phyloP scores from a whole-genome alignment of 257 asterid species.

The Ilex asprella region DNA sequence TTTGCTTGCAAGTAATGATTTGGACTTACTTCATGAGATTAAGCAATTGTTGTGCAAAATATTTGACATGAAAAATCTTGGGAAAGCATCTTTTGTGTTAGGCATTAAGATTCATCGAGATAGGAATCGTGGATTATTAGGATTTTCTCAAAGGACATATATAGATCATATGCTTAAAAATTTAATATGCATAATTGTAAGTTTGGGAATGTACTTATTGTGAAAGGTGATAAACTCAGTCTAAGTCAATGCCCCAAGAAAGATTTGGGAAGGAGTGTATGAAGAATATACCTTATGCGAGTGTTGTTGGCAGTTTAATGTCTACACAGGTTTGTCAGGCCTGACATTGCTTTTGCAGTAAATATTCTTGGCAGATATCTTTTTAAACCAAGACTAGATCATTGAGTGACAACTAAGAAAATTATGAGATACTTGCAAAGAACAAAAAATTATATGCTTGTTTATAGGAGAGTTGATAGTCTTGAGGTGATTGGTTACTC shows the following conservation, averaged over 20 bases:
- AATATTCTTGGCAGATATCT: background rate
- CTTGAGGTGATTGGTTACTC: background rate
- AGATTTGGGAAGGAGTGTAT: constrained; percentile 11
- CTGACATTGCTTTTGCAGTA: background rate
- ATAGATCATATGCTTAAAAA: background rate
- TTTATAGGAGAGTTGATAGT: background rate
- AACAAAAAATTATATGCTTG: background rate
- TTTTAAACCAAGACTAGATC: background rate
- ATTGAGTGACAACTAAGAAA: constrained; percentile 1
- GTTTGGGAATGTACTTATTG: background rate
- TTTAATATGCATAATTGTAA: background rate
- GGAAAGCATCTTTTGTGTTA: background rate
- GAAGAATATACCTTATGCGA: background rate
- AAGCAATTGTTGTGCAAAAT: too few relatives aligned
- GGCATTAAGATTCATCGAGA: background rate
- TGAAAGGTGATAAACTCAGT: background rate
- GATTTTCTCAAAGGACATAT: background rate
- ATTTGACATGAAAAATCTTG: constrained; percentile 4
- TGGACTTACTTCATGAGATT: too few relatives aligned
- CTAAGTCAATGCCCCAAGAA: constrained; percentile 6
- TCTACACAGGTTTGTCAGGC: background rate
- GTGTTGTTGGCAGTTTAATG: background rate
- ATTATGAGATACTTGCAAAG: constrained; percentile 1
- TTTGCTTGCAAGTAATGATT: too few relatives aligned
- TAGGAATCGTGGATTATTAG: background rate